Evolutionary conservation across 2,329 filamentous ascomycete species (phyloP).

Genomic region (Ophiostoma quercus): DNA sequence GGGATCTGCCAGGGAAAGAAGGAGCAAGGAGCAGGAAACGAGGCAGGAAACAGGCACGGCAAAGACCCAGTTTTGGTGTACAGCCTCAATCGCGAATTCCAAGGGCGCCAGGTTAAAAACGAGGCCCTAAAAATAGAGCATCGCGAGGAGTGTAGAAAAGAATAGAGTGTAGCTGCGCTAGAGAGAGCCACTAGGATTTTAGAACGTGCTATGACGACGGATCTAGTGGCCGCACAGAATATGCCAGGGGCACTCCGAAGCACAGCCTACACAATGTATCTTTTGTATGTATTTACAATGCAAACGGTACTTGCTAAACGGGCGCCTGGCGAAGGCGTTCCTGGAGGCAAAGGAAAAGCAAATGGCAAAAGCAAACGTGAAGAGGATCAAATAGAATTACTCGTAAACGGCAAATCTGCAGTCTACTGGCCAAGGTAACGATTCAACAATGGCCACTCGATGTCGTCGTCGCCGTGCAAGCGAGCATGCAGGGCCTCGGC

Average conservation of each 20-base stretch:
- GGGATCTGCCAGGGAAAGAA: neutral
- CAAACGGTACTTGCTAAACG: neutral
- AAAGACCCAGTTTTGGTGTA: conserved; percentile 10
- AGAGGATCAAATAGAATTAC: too few relatives aligned
- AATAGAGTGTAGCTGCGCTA: neutral
- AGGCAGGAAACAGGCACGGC: neutral
- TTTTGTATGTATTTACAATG: neutral
- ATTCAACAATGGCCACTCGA: neutral
- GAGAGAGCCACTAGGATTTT: neutral
- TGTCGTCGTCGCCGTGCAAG: neutral
- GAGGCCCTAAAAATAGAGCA: neutral
- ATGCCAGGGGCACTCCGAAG: neutral
- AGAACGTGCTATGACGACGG: neutral
- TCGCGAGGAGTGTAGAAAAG: neutral
- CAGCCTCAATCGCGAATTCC: conserved; percentile 10
- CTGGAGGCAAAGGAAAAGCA: neutral
- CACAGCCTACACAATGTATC: neutral
- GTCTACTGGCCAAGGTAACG: too few relatives aligned
- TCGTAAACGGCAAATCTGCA: too few relatives aligned
- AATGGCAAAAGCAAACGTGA: neutral
- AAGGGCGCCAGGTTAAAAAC: neutral
- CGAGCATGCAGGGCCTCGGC: neutral
- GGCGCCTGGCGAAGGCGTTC: neutral
- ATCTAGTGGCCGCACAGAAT: too few relatives aligned
- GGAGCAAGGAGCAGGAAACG: neutral